Base-by-base conservation (phyloP, 768 basidiomycete genomes). In the Pisolithus sp. region DNA sequence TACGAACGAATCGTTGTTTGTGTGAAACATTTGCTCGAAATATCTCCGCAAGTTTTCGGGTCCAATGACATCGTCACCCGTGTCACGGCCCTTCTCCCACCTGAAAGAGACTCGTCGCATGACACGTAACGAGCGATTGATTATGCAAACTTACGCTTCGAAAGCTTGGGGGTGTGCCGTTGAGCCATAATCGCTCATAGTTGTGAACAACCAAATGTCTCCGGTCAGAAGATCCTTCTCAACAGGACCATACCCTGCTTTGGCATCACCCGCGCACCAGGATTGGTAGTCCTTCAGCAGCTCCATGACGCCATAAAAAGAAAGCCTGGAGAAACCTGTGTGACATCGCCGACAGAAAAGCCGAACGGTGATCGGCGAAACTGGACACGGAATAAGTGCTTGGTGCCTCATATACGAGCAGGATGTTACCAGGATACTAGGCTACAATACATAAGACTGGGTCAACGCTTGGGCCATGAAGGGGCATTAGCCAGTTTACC, bases 21-120 rank as follows among this genome's bases (percentile, higher is more conserved):
- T 82, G 55, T 90, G 85, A 60, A 93, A 93, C 60, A 81, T 85
- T 53, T 92, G 90, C 62, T 92, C 89, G 57, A 92, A 93, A 64
- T 87, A 93, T 48, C 79, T 72, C 31, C 89, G 78, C 37, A 93
- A 68, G 57, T 81, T 84, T 57, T 89, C 88, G 2, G 79, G 74
- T 0, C 87, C 88, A 8, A 77, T 57, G 42, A 80, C 80, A 55
- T 83, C 82, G 64, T 92, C 89, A 0, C 86, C 86, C 5, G 78
- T 76, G 12, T 76, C 72, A n/a, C 76, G 62, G 7, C 77, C 80
- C 50, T 78, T 78, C 61, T 89, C 81, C 77, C 80, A 91, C 5
- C 89, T 92, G 57, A 17, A 24, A 36, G 26, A 18, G 51, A 15
- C 23, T 48, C 26, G 48, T 38, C 20, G 38, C 31, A 7, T 44